phyloP scores from a whole-genome alignment of 495 filamentous ascomycete genomes.

The Penicillium turbatum region DNA sequence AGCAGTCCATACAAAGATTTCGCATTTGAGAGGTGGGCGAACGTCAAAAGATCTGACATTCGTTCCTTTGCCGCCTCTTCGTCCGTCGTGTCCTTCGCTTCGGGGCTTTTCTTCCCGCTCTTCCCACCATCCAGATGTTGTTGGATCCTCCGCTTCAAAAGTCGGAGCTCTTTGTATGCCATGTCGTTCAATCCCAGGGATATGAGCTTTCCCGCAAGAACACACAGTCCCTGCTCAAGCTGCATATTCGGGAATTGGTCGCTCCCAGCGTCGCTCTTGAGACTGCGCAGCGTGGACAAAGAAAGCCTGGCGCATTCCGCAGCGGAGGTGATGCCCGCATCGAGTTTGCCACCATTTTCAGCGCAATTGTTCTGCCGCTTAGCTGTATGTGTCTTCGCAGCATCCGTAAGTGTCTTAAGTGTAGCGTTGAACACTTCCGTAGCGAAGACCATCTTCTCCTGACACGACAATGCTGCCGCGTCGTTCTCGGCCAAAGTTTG shows the following conservation, averaged over 20 bases:
- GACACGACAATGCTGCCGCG: slow-evolving; percentile 43
- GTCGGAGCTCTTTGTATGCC: slow-evolving; percentile 71
- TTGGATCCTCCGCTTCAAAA: slow-evolving; percentile 61
- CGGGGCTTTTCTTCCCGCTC: slow-evolving; percentile 20
- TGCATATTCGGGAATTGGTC: slow-evolving; percentile 60
- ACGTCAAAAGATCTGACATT: slow-evolving; percentile 61
- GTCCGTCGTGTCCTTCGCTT: slow-evolving; percentile 18
- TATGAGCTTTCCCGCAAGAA: slow-evolving; percentile 68
- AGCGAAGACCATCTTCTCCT: slow-evolving; percentile 66
- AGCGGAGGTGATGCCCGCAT: slow-evolving; percentile 32
- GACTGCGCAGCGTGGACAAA: slow-evolving; percentile 61
- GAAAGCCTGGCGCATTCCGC: slow-evolving; percentile 76
- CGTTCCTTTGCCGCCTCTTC: slow-evolving; percentile 40
- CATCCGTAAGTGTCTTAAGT: slow-evolving; percentile 69
- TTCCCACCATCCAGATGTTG: slow-evolving; percentile 27
- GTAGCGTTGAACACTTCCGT: slow-evolving; percentile 78
- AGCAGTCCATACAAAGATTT: slow-evolving; percentile 35
- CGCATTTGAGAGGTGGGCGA: slow-evolving; percentile 40
- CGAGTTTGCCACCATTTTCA: slow-evolving; percentile 30
- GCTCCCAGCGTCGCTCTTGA: slow-evolving; percentile 52
- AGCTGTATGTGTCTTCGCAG: slow-evolving; percentile 47
- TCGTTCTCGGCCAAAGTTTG: slow-evolving; percentile 33
- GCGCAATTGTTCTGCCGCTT: slow-evolving; percentile 32
- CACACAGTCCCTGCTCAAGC: slow-evolving; percentile 77
- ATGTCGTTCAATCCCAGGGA: slow-evolving; percentile 67